phyloP scores from a whole-genome alignment of 2,329 filamentous ascomycete species.

The Sporothrix curviconia region DNA sequence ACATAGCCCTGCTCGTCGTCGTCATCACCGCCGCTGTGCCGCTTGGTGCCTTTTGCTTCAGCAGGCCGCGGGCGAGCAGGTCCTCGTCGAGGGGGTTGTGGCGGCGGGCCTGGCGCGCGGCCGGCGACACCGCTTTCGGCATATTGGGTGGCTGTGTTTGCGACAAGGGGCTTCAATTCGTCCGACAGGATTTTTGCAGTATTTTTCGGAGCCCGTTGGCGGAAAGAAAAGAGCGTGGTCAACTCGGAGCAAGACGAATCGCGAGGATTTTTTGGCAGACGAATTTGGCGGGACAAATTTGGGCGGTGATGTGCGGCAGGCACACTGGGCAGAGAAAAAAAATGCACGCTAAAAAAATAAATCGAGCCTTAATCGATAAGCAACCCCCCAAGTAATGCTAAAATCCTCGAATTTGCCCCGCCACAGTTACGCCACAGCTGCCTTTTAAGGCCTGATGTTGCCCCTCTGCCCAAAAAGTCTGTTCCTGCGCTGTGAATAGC shows the following conservation, averaged over 20 bases:
- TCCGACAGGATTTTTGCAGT: not conserved
- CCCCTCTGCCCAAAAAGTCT: conserved; percentile 14
- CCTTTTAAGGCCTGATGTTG: not conserved
- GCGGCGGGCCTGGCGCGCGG: conserved; percentile 54
- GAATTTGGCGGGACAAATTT: conserved; percentile 11
- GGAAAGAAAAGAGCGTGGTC: too few species aligned
- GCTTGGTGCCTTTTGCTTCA: conserved; percentile 72
- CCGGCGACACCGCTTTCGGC: conserved; percentile 68
- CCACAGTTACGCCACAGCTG: conserved; percentile 13
- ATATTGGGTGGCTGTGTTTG: conserved; percentile 38
- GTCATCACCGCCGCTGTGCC: conserved; percentile 53
- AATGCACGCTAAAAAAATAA: conserved; percentile 12
- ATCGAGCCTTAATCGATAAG: conserved; percentile 11
- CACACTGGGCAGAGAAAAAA: conserved; percentile 9
- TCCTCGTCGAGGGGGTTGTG: conserved; percentile 93
- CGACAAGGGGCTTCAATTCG: conserved; percentile 19
- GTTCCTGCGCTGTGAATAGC: conserved; percentile 13
- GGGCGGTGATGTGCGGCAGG: conserved; percentile 13
- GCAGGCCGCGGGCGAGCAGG: conserved; percentile 60
- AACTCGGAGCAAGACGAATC: too few species aligned
- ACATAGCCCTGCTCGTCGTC: conserved; percentile 66
- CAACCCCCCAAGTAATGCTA: not conserved
- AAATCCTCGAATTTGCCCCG: conserved; percentile 8
- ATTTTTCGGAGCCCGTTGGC: not conserved
- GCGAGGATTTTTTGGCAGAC: not conserved